Conservation (phyloP, 495 filamentous ascomycete species). For the Aspergillus campestris region DNA sequence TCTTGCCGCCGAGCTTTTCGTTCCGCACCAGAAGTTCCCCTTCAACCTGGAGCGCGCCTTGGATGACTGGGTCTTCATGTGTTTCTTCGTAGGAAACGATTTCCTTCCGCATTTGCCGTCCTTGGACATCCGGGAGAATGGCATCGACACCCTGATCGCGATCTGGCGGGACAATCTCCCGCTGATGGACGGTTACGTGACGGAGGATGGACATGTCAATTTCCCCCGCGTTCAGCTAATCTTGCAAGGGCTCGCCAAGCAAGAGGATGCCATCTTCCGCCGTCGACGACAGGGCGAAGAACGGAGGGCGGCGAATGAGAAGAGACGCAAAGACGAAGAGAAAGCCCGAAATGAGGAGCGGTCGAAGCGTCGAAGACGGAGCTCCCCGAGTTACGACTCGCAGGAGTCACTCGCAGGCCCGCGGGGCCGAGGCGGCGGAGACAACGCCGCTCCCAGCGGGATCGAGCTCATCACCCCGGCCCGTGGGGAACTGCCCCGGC, state of each 20-base stretch:
- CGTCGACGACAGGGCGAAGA: slow-evolving; percentile 77
- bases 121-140: slow-evolving; percentile 92
- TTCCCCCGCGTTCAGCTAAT: slow-evolving; percentile 82
- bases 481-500: slow-evolving; percentile 49
- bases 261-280: slow-evolving; percentile 90
- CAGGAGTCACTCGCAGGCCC: slow-evolving; percentile 21
- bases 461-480: slow-evolving; percentile 53
- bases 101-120: slow-evolving; percentile 95
- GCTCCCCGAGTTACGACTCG: slow-evolving; percentile 38
- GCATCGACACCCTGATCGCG: slow-evolving; percentile 88
- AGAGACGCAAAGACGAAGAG: slow-evolving; percentile 66
- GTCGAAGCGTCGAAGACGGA: slow-evolving; percentile 33
- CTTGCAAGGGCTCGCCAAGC: slow-evolving; percentile 79
- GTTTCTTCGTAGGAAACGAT: slow-evolving; percentile 99
- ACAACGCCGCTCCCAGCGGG: slow-evolving; percentile 29
- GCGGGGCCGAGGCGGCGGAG: slow-evolving; percentile 21
- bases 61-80: slow-evolving; percentile 99
- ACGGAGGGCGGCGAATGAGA: slow-evolving; percentile 65
- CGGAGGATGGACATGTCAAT: slow-evolving; percentile 87
- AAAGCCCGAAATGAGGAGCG: slow-evolving; percentile 43
- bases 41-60: slow-evolving; percentile 92
- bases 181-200: slow-evolving; percentile 88
- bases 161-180: slow-evolving; percentile 95
- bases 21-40: slow-evolving; percentile 68
- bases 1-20: slow-evolving; percentile 76